Conservation (phyloP, 441 rosid species). For the Sinapis alba region DNA sequence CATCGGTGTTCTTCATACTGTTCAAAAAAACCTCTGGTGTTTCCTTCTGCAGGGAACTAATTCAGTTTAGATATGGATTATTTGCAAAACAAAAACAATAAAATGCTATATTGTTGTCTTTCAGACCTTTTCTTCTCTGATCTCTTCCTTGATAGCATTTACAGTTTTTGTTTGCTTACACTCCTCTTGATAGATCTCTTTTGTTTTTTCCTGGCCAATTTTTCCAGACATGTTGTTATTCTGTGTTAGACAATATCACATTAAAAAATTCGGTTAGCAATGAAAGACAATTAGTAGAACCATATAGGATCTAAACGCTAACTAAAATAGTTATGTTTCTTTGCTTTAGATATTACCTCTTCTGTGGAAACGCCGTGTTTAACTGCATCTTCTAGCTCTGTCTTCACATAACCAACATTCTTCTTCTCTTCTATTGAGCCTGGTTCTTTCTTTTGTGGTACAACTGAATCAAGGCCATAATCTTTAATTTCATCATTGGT, state of each 20-base stretch:
- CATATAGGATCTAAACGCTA: not conserved
- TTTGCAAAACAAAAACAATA: not conserved
- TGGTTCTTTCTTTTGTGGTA: not conserved
- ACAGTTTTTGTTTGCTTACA: slow-evolving; percentile 18
- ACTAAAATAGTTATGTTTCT: slow-evolving; percentile 16
- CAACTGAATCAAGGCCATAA: slow-evolving; percentile 14
- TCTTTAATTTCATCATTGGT: slow-evolving; percentile 4
- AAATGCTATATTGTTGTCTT: not conserved
- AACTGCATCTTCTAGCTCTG: slow-evolving; percentile 1
- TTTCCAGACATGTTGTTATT: slow-evolving; percentile 31
- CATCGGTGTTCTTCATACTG: slow-evolving; percentile 25
- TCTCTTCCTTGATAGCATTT: slow-evolving; percentile 34
- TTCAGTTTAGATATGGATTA: slow-evolving; percentile 9
- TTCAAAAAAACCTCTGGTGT: slow-evolving; percentile 26
- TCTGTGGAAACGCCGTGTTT: slow-evolving; percentile 28
- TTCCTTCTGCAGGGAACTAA: slow-evolving; percentile 32
- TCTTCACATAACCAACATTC: slow-evolving; percentile 5
- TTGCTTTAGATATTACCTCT: slow-evolving; percentile 47
- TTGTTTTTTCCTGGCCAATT: slow-evolving; percentile 31
- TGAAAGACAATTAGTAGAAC: not conserved
- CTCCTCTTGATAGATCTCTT: slow-evolving; percentile 40
- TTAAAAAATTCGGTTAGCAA: slow-evolving; percentile 12
- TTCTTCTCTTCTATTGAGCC: slow-evolving; percentile 12
- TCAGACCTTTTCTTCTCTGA: slow-evolving; percentile 35
- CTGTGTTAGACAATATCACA: slow-evolving; percentile 26